Percentiles rank a stretch among this genome's conserved stretches.
Evolutionary conservation across 2,329 filamentous ascomycete species (phyloP).

Genomic region (Parafenestella ontariensis): DNA sequence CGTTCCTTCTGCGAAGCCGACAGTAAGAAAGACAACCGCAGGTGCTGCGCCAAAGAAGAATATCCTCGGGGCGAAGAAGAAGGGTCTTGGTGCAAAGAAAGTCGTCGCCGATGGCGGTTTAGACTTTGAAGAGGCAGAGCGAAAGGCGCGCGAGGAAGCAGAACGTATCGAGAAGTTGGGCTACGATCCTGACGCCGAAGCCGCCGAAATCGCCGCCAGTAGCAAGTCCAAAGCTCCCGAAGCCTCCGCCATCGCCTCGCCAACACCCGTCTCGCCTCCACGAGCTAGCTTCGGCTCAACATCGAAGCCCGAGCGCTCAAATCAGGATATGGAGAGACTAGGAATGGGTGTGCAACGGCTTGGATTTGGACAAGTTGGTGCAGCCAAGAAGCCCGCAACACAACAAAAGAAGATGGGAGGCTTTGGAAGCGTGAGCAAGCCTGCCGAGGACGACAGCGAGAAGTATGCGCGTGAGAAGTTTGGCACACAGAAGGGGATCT

Average conservation of each 20-base stretch:
- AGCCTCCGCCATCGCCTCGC: slow-evolving; percentile 70
- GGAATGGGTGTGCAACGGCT: slow-evolving; percentile 88
- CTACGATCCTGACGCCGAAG: slow-evolving; percentile 90
- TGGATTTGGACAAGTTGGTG: slow-evolving; percentile 85
- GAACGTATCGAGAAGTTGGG: slow-evolving; percentile 94
- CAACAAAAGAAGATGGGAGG: slow-evolving; percentile 82
- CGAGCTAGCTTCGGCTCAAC: slow-evolving; percentile 69
- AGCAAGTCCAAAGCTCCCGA: slow-evolving; percentile 54
- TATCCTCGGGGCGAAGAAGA: slow-evolving; percentile 79
- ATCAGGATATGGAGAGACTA: slow-evolving; percentile 83
- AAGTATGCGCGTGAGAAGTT: slow-evolving; percentile 88
- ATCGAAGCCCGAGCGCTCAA: slow-evolving; percentile 60
- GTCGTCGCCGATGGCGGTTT: slow-evolving; percentile 72
- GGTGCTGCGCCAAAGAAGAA: slow-evolving; percentile 78
- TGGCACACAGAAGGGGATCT: slow-evolving; percentile 91
- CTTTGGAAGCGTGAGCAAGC: slow-evolving; percentile 85
- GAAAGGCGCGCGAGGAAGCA: slow-evolving; percentile 95
- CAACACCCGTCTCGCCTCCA: slow-evolving; percentile 75
- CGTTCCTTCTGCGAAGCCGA: slow-evolving; percentile 64
- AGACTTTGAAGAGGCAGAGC: slow-evolving; percentile 97
- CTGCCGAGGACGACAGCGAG: slow-evolving; percentile 74
- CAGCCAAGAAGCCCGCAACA: slow-evolving; percentile 60
- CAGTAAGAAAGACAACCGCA: slow-evolving; percentile 76
- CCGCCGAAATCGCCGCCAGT: slow-evolving; percentile 46
- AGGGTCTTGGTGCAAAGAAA: slow-evolving; percentile 71